Evolutionary conservation across 805 yeast species (phyloP).

Genomic region (Candida verbasci): DNA sequence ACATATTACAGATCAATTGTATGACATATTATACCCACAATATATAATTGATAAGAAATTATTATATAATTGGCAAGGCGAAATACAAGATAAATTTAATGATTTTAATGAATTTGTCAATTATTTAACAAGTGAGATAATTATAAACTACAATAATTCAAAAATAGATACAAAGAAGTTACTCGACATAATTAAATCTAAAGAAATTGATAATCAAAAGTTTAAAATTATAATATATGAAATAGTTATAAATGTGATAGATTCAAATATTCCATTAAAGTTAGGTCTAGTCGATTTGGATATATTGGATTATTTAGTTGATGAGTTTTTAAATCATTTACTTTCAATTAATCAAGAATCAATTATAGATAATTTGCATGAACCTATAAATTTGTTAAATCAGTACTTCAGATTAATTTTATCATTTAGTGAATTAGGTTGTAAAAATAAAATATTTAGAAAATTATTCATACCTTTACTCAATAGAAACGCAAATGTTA

Average conservation of each 20-base stretch:
- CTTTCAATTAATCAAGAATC: neutral
- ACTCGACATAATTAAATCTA: slow-evolving; percentile 16
- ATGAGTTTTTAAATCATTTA: slow-evolving; percentile 13
- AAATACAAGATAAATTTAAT: slow-evolving; percentile 21
- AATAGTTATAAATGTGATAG: slow-evolving; percentile 16
- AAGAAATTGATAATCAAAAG: slow-evolving; percentile 17
- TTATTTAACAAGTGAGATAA: slow-evolving; percentile 21
- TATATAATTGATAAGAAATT: slow-evolving; percentile 22
- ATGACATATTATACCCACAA: slow-evolving; percentile 12
- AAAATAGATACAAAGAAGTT: slow-evolving; percentile 9
- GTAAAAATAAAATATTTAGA: slow-evolving; percentile 19
- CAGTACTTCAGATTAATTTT: slow-evolving; percentile 21
- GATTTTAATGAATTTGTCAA: slow-evolving; percentile 18
- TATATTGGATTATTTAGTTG: slow-evolving; percentile 18
- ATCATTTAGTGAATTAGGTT: slow-evolving; percentile 31
- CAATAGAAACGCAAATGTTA: neutral
- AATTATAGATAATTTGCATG: slow-evolving; percentile 1
- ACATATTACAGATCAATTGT: slow-evolving; percentile 8
- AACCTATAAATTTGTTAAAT: slow-evolving; percentile 11
- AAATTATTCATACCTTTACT: slow-evolving; percentile 17
- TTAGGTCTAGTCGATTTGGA: slow-evolving; percentile 16
- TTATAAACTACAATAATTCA: slow-evolving; percentile 12
- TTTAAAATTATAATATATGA: slow-evolving; percentile 27
- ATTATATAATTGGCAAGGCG: slow-evolving; percentile 35
- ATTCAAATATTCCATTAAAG: slow-evolving; percentile 9